Conservation (phyloP, 2,329 filamentous ascomycete species). For the Dothidotthia symphoricarpi region DNA sequence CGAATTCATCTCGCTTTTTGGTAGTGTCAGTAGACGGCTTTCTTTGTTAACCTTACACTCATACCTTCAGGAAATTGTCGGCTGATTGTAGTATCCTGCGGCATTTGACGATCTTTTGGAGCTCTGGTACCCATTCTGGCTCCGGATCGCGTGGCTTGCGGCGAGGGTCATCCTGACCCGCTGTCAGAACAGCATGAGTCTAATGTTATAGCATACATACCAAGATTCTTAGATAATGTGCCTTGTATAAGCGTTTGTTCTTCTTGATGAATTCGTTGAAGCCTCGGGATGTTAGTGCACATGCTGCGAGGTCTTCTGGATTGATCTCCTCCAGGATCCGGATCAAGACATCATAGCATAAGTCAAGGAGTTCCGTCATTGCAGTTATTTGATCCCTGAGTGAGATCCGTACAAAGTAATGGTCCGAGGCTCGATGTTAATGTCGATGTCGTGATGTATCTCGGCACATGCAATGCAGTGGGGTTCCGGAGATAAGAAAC, state of each 20-base stretch:
- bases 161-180: slow-evolving; percentile 42
- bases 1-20: slow-evolving; percentile 34
- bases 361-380: slow-evolving; percentile 35
- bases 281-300: slow-evolving; percentile 28
- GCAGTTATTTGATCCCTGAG: no score
- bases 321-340: slow-evolving; percentile 35
- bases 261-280: slow-evolving; percentile 57
- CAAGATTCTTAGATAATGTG: slow-evolving; percentile 59
- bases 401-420: no score
- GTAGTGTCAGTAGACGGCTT: slow-evolving; percentile 7
- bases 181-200: slow-evolving; percentile 8
- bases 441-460: no score
- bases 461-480: no score
- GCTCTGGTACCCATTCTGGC: slow-evolving; percentile 30
- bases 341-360: slow-evolving; percentile 39
- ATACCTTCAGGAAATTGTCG: slow-evolving; percentile 43
- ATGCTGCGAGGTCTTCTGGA: slow-evolving; percentile 32
- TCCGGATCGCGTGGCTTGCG: slow-evolving; percentile 25
- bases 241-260: slow-evolving; percentile 61
- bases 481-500: no score
- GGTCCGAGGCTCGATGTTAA: no score
- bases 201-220: slow-evolving; percentile 42
- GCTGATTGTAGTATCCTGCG: slow-evolving; percentile 49
- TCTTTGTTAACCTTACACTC: slow-evolving; percentile 5
- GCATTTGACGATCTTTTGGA: slow-evolving; percentile 32